These are phyloP conservation scores for Pseudogymnoascus sp. DNA, from an alignment of 2,329 filamentous ascomycete genomes.

Conservation along the genomic window DNA sequence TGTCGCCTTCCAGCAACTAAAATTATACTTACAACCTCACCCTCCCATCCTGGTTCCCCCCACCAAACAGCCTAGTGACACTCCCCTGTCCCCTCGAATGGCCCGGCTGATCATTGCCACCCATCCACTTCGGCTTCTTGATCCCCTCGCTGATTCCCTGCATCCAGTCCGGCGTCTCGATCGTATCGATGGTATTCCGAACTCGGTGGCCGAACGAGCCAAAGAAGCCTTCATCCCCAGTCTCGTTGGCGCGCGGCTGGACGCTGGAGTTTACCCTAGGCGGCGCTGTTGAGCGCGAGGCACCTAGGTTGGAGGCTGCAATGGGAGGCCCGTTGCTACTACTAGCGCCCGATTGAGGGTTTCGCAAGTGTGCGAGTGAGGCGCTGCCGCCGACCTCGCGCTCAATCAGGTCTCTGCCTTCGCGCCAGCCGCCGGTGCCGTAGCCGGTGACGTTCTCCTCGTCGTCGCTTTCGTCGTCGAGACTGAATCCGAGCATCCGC, in stretches of 20 bases:
- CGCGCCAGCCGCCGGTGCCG: conserved; percentile 79
- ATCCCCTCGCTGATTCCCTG: conserved; percentile 59
- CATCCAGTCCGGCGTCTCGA: conserved; percentile 76
- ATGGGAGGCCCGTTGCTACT: conserved; percentile 26
- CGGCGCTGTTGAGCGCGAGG: conserved; percentile 26
- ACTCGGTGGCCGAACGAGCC: conserved; percentile 75
- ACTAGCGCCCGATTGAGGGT: background rate
- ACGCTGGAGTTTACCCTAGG: background rate
- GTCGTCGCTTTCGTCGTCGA: conserved; percentile 62
- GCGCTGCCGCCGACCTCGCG: conserved; percentile 65
- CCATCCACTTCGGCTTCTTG: conserved; percentile 77
- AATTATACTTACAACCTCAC: conserved; percentile 22
- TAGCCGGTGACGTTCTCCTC: conserved; percentile 52
- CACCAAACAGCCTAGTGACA: conserved; percentile 52
- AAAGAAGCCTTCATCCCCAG: conserved; percentile 75
- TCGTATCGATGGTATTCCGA: conserved; percentile 82
- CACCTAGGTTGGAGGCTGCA: conserved; percentile 21
- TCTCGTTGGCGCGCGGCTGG: conserved; percentile 34
- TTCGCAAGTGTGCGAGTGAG: conserved; percentile 39
- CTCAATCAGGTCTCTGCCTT: conserved; percentile 84
- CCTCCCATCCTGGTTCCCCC: conserved; percentile 31
- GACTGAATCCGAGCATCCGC: conserved; percentile 65
- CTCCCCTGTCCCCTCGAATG: conserved; percentile 31
- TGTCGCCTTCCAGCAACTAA: background rate
- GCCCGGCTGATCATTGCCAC: conserved; percentile 38